Evolutionary conservation across 805 yeast species (phyloP).

Genomic region (Phaffomyces opuntiae): DNA sequence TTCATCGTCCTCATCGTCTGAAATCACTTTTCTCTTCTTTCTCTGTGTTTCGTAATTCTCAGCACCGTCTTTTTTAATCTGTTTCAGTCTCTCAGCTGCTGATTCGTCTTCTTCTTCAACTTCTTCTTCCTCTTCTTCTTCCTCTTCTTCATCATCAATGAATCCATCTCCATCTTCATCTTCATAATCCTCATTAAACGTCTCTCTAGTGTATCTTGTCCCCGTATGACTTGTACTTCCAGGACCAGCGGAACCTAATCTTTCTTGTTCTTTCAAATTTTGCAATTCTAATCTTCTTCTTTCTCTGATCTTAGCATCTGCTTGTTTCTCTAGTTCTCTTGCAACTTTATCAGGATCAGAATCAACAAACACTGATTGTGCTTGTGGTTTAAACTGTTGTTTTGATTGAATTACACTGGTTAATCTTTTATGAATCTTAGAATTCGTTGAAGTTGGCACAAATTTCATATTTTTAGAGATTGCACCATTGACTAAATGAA

Average conservation of each 20-base stretch:
- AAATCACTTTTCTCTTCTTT: conserved; percentile 43
- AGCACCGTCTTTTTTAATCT: conserved; percentile 40
- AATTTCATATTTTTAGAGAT: conserved; percentile 63
- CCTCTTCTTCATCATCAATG: conserved; percentile 45
- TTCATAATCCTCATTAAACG: conserved; percentile 30
- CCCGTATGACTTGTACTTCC: conserved; percentile 8
- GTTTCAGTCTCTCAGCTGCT: conserved; percentile 27
- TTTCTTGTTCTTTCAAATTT: conserved; percentile 49
- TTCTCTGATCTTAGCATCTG: conserved; percentile 55
- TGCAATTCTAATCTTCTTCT: conserved; percentile 56
- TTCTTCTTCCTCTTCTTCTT: conserved; percentile 35
- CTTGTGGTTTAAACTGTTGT: conserved; percentile 28
- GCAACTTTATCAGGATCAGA: conserved; percentile 69
- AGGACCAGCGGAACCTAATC: conserved; percentile 35
- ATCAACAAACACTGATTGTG: conserved; percentile 32
- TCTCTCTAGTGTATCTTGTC: conserved; percentile 18
- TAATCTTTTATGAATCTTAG: conserved; percentile 73
- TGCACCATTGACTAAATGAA: conserved; percentile 41
- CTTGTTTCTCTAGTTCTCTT: conserved; percentile 59
- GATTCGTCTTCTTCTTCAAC: conserved; percentile 44
- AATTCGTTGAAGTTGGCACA: conserved; percentile 85
- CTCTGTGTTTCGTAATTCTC: conserved; percentile 32
- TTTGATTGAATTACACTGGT: conserved; percentile 55
- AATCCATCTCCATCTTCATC: conserved; percentile 24
- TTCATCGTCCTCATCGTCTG: conserved; percentile 47